Percentiles rank a stretch among this genome's conserved stretches.
Conservation (phyloP, 352 stramenopile genomes). For the Phytophthora podocarpi region DNA sequence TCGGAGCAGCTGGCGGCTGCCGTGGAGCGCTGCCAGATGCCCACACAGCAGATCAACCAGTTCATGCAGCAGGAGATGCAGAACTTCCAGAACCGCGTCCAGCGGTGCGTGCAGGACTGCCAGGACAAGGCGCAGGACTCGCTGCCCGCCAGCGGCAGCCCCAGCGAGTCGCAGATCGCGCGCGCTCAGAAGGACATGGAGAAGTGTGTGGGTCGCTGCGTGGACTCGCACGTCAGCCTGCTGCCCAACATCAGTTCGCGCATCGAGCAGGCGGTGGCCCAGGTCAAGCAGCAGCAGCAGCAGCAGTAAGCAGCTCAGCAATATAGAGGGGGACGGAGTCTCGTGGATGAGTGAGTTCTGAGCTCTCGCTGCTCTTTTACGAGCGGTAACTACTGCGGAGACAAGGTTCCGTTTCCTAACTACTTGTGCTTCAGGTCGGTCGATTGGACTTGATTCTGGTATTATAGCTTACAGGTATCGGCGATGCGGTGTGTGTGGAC, state of each 20-base stretch:
- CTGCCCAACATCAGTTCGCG: slow-evolving; percentile 77
- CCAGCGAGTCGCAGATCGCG: slow-evolving; percentile 74
- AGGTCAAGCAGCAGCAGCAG: slow-evolving; percentile 64
- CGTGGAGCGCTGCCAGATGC: slow-evolving; percentile 87
- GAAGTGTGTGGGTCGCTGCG: slow-evolving; percentile 63
- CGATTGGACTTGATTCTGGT: background rate
- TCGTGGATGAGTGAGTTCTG: too few relatives aligned
- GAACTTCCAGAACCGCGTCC: slow-evolving; percentile 85
- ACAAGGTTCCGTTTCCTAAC: slow-evolving; percentile 9
- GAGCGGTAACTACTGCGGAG: background rate
- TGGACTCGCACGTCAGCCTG: slow-evolving; percentile 80
- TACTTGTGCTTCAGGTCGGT: too few relatives aligned
- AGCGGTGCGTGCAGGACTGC: slow-evolving; percentile 88
- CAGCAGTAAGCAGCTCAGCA: slow-evolving; percentile 8
- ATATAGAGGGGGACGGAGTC: slow-evolving; percentile 28
- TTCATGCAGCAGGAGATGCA: slow-evolving; percentile 87
- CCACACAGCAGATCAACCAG: slow-evolving; percentile 84
- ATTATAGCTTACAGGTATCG: slow-evolving; percentile 9
- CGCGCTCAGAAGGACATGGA: slow-evolving; percentile 81
- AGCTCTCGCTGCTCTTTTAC: slow-evolving; percentile 20
- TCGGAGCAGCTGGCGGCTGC: slow-evolving; percentile 82
- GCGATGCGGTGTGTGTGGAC: background rate
- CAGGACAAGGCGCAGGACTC: slow-evolving; percentile 82
- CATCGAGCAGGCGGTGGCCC: slow-evolving; percentile 72
- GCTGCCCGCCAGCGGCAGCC: slow-evolving; percentile 58